These are phyloP conservation scores for Oidiodendron maius DNA, from an alignment of 495 filamentous ascomycete species.

Conservation along the genomic window DNA sequence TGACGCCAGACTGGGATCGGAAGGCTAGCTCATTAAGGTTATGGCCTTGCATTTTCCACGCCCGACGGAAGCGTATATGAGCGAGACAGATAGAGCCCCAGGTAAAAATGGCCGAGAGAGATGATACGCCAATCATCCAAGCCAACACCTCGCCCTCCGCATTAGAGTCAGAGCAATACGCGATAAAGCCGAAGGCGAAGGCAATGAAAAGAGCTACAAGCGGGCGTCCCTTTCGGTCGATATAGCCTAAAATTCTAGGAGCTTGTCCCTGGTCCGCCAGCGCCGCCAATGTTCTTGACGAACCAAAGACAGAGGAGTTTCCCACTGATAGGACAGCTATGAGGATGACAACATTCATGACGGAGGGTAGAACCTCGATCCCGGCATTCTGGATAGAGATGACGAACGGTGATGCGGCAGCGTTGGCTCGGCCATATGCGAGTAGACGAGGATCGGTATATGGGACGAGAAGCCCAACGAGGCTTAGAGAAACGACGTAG, in stretches of 20 bases:
- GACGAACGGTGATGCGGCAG: constrained; percentile 80
- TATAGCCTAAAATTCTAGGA: constrained; percentile 68
- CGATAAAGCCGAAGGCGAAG: constrained; percentile 65
- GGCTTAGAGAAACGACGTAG: constrained; percentile 68
- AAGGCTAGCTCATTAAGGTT: constrained; percentile 72
- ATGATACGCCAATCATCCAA: constrained; percentile 89
- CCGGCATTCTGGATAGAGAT: constrained; percentile 80
- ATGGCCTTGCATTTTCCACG: constrained; percentile 67
- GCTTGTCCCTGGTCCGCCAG: constrained; percentile 83
- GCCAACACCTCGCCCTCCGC: constrained; percentile 60
- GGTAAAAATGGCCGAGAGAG: constrained; percentile 85
- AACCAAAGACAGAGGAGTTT: constrained; percentile 83
- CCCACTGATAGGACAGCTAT: constrained; percentile 83
- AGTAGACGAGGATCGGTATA: constrained; percentile 59
- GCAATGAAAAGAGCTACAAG: constrained; percentile 67
- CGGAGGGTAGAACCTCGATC: constrained; percentile 66
- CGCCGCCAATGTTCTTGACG: constrained; percentile 78
- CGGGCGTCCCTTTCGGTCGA: constrained; percentile 79
- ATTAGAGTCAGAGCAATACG: constrained; percentile 67
- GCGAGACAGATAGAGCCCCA: constrained; percentile 86
- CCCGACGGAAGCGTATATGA: constrained; percentile 86
- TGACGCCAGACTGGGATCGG: constrained; percentile 68
- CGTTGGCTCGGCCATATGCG: constrained; percentile 49
- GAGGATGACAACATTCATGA: constrained; percentile 90
- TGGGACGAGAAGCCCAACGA: constrained; percentile 71